Conservation (phyloP, 192 early-diverging fungal species). For the Podochytrium sp. region DNA sequence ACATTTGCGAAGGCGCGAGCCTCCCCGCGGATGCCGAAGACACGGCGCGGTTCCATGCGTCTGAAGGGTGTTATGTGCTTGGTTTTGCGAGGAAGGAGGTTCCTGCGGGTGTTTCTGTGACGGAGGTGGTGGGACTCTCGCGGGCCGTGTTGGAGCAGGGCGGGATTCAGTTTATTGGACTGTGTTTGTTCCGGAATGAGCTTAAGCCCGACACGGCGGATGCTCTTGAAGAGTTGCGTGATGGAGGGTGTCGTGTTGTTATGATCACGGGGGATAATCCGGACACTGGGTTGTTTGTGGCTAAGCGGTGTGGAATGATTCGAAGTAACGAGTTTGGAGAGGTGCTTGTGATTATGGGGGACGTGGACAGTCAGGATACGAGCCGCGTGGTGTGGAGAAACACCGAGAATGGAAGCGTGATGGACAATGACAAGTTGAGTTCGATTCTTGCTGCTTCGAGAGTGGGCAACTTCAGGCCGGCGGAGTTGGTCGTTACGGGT, state of each 20-base stretch:
- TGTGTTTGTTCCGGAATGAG: slow-evolving; percentile 78
- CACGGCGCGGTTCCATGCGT: slow-evolving; percentile 61
- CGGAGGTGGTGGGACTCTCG: slow-evolving; percentile 44
- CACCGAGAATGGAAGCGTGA: slow-evolving; percentile 10
- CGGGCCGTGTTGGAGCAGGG: slow-evolving; percentile 68
- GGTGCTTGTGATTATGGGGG: slow-evolving; percentile 41
- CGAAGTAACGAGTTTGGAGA: slow-evolving; percentile 60
- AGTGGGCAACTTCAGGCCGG: slow-evolving; percentile 25
- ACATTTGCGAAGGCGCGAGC: slow-evolving; percentile 44
- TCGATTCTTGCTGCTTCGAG: slow-evolving; percentile 1
- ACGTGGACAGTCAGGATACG: slow-evolving; percentile 7
- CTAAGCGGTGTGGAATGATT: slow-evolving; percentile 69
- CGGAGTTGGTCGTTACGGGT: slow-evolving; percentile 77
- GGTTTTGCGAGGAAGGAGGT: slow-evolving; percentile 70
- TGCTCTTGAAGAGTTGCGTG: slow-evolving; percentile 68
- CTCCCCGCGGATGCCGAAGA: slow-evolving; percentile 63
- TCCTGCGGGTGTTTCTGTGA: slow-evolving; percentile 40
- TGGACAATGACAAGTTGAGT: neutral
- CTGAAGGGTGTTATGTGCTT: slow-evolving; percentile 81
- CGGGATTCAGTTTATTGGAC: slow-evolving; percentile 50
- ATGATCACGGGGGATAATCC: slow-evolving; percentile 88
- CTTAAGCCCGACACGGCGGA: slow-evolving; percentile 72
- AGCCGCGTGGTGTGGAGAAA: slow-evolving; percentile 33
- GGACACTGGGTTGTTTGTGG: slow-evolving; percentile 74
- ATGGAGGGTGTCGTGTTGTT: slow-evolving; percentile 69